phyloP scores from a whole-genome alignment of 1,284 basidiomycete species.

The Rhodotorula glutinis region DNA sequence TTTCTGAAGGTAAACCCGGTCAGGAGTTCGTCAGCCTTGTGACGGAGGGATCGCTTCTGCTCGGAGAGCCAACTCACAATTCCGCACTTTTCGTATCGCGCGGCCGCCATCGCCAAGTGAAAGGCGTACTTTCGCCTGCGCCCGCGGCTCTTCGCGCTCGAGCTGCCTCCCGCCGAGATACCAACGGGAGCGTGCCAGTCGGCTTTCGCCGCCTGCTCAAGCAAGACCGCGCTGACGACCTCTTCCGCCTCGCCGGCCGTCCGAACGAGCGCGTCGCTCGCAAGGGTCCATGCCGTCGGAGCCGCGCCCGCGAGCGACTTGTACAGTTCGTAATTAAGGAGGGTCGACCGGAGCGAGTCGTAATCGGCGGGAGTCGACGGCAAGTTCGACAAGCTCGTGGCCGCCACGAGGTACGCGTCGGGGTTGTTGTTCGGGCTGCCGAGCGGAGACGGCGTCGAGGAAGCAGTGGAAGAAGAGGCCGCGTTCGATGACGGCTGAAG shows the following conservation, averaged over 20 bases:
- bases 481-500: conserved; percentile 21
- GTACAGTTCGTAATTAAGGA: conserved; percentile 52
- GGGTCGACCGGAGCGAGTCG: conserved; percentile 49
- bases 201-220: conserved; percentile 55
- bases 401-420: conserved; percentile 50
- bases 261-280: conserved; percentile 40
- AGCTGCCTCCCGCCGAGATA: conserved; percentile 38
- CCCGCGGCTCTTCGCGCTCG: conserved; percentile 35
- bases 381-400: conserved; percentile 40
- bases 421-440: conserved; percentile 22
- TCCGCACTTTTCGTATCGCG: conserved; percentile 55
- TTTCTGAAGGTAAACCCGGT: conserved; percentile 45
- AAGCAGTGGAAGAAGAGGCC: conserved; percentile 26
- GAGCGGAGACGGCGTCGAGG: conserved; percentile 1
- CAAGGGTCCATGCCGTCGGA: neutral
- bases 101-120: conserved; percentile 54
- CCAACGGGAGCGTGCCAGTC: conserved; percentile 37
- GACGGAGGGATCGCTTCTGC: accelerated
- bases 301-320: conserved; percentile 24
- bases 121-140: conserved; percentile 51
- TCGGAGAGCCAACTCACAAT: conserved; percentile 46
- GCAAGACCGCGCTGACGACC: conserved; percentile 53
- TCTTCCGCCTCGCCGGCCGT: conserved; percentile 52
- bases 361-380: conserved; percentile 27
- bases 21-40: neutral